Evolutionary conservation across 164 flowering plant genomes (phyloP).

Genomic region (Annona cherimola): DNA sequence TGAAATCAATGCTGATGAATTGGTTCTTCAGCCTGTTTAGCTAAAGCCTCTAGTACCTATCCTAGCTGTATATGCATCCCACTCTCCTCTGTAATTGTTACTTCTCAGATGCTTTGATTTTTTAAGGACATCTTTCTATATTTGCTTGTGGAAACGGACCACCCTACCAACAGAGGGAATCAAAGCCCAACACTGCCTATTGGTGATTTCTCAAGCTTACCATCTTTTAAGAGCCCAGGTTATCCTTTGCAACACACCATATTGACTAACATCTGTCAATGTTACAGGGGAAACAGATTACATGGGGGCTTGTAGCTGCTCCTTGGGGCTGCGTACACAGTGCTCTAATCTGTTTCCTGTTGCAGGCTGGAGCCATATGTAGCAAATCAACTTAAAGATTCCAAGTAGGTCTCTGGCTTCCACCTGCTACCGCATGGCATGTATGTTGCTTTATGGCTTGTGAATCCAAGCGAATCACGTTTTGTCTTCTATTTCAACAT

Average conservation of each 20-base stretch:
- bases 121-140: not conserved
- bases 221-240: not conserved
- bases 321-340: not conserved
- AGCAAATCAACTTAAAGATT: not conserved
- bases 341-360: not conserved
- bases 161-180: not conserved
- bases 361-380: not conserved
- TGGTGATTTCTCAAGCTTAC: not conserved
- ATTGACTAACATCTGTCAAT: too few relatives aligned
- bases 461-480: not conserved
- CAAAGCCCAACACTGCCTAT: not conserved
- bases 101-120: not conserved
- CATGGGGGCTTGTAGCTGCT: too few relatives aligned
- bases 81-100: not conserved
- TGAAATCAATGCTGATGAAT: conserved; percentile 25
- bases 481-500: too few relatives aligned
- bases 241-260: not conserved
- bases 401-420: not conserved
- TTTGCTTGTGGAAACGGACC: not conserved
- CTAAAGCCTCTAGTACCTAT: conserved; percentile 9
- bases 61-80: not conserved
- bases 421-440: not conserved
- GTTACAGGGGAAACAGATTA: too few relatives aligned
- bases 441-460: not conserved
- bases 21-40: conserved; percentile 48